Evolutionary conservation across 768 basidiomycete species (phyloP), one percentile per base, ranked within the genome.

Genomic region (Rhizopogon vulgaris): DNA sequence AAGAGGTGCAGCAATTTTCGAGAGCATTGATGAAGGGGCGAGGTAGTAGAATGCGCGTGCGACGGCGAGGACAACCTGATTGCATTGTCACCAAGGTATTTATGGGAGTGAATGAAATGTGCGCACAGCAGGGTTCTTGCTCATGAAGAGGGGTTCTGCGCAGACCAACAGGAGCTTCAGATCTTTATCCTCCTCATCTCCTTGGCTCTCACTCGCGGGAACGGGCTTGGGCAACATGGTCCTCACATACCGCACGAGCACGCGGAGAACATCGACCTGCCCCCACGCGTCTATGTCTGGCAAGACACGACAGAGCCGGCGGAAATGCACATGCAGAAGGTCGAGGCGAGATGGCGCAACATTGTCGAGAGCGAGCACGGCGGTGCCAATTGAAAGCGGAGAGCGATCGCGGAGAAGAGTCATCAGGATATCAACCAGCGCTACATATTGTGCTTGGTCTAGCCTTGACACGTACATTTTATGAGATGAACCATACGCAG

Each of bases 271-370:
- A 41, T 85, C 80, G 6, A 87, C 80, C 67, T 97, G 96, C 0
- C 93, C 94, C 96, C 96, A 99, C 65, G 96, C 95, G 60, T 99
- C 96, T 4, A 87, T 84, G 60, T 99, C 94, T 32, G 92, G 77
- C 2, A 98, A 72, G n/a, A 88, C 73, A 39, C 78, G 77, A 63
- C 93, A 96, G 28, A 94, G 72, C 25, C 90, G 82, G 22, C 94
- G 77, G 60, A 90, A 99, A 58, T 96, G 90, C 15, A 78, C 78
- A 61, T 99, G 96, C 1, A 99, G 69, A 11, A 96, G 80, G 61
- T 95, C 92, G 11, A 94, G 78, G 41, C 87, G 78, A 0, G 87
- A 85, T 0, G 93, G 90, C 62, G 90, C 94, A n/a, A 97, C 79
- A 0, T 81, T 77, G 53, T 87, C 80, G 62, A 96, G 96, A 0